phyloP scores from a whole-genome alignment of 2,329 filamentous ascomycete species.

The Ophiocordyceps australis region DNA sequence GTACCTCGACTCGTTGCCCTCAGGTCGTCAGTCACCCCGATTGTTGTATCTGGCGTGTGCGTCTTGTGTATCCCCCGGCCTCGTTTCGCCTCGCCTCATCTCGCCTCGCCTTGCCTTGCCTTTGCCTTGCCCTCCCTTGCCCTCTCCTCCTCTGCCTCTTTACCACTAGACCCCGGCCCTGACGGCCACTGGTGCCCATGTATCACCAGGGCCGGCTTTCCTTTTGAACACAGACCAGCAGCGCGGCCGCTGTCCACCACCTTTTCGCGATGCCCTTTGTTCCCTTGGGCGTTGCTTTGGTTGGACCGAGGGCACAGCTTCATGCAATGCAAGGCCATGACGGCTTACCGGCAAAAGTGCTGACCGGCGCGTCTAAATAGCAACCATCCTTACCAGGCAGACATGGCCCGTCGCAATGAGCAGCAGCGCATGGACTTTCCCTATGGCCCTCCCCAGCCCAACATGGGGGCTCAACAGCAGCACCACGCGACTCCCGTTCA shows the following conservation, averaged over 20 bases:
- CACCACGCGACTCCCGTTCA: slow-evolving; percentile 20
- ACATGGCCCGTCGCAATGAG: slow-evolving; percentile 27
- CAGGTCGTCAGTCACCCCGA: slow-evolving; percentile 1
- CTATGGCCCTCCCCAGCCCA: slow-evolving; percentile 19
- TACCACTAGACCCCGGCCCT: not conserved
- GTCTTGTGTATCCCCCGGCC: not conserved
- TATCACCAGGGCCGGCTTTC: slow-evolving; percentile 3
- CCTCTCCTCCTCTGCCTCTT: not conserved
- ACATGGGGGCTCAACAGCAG: slow-evolving; percentile 16
- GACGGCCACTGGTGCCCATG: slow-evolving; percentile 2
- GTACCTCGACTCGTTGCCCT: slow-evolving; percentile 7
- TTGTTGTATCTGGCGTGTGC: not conserved
- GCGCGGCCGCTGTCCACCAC: slow-evolving; percentile 3
- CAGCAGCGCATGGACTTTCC: slow-evolving; percentile 24
- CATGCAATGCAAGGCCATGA: slow-evolving; percentile 9
- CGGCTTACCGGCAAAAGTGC: slow-evolving; percentile 8
- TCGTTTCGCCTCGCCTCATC: too few relatives aligned
- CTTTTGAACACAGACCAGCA: slow-evolving; percentile 1
- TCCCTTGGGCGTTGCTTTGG: slow-evolving; percentile 1
- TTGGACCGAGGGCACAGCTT: slow-evolving; percentile 4
- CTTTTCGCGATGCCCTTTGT: slow-evolving; percentile 2
- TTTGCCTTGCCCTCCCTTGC: not conserved
- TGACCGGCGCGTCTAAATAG: slow-evolving; percentile 12
- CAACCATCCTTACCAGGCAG: slow-evolving; percentile 30
- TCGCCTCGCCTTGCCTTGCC: not conserved